Evolutionary conservation across 331 rosid genomes (phyloP).

Genomic region (Malus hybrid): DNA sequence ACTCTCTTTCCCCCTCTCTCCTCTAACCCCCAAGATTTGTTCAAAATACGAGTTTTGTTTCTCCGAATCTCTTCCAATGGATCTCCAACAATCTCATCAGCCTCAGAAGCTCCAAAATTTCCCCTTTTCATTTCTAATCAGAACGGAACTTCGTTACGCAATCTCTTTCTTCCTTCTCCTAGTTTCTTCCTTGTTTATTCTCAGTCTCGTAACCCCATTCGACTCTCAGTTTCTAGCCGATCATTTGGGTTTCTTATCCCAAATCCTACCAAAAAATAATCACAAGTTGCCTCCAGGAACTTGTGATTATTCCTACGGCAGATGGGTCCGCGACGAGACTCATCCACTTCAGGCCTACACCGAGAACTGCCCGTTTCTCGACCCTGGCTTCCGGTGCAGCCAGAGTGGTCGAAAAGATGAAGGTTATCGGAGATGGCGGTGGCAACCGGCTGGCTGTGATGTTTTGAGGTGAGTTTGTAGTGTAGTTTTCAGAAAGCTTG

Average conservation of each 20-base stretch:
- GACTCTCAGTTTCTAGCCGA: slow-evolving; percentile 21
- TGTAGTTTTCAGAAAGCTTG: background rate
- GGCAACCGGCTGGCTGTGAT: slow-evolving; percentile 65
- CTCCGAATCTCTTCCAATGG: slow-evolving; percentile 17
- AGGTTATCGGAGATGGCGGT: slow-evolving; percentile 56
- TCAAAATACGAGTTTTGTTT: slow-evolving; percentile 13
- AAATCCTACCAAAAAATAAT: background rate
- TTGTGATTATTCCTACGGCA: slow-evolving; percentile 69
- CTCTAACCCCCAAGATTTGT: background rate
- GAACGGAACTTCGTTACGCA: slow-evolving; percentile 34
- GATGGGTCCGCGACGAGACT: slow-evolving; percentile 53
- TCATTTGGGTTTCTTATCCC: slow-evolving; percentile 29
- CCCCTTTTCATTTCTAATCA: slow-evolving; percentile 17
- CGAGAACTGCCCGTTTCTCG: slow-evolving; percentile 74
- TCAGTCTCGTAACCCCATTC: slow-evolving; percentile 28
- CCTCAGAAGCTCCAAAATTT: slow-evolving; percentile 9
- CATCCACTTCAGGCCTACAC: slow-evolving; percentile 25
- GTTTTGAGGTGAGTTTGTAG: slow-evolving; percentile 49
- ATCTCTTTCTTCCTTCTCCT: slow-evolving; percentile 37
- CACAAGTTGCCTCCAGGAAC: background rate
- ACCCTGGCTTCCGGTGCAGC: slow-evolving; percentile 78
- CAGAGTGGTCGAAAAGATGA: slow-evolving; percentile 52
- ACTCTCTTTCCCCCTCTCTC: background rate
- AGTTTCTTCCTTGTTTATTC: slow-evolving; percentile 26
- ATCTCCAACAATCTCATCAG: slow-evolving; percentile 19